Conservation (phyloP, 352 stramenopile species). For the Phytophthora cryptogea region DNA sequence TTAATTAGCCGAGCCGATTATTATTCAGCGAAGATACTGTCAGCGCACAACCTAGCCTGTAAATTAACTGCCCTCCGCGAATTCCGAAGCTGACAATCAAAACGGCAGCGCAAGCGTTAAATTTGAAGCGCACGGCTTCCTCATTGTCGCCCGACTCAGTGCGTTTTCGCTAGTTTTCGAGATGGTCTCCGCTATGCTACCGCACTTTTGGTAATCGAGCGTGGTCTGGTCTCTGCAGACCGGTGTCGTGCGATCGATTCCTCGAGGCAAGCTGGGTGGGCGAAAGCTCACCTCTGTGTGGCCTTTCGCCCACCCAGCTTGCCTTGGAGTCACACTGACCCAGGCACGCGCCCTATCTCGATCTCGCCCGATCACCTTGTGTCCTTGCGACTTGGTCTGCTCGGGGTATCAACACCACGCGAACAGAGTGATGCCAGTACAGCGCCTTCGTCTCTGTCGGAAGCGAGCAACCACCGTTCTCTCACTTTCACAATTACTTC, state of each 20-base stretch:
- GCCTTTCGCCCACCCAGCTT: constrained; percentile 1
- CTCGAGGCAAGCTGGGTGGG: constrained; percentile 6
- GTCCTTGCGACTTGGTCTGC: constrained; percentile 5
- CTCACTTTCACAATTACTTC: not conserved
- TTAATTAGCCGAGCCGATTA: not conserved
- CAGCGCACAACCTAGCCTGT: not conserved
- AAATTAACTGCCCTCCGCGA: not conserved
- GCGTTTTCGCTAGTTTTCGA: not conserved
- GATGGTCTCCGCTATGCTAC: not conserved
- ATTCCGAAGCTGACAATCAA: too few species aligned
- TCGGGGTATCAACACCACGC: constrained; percentile 6
- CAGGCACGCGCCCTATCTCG: constrained; percentile 1
- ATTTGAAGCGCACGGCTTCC: too few species aligned
- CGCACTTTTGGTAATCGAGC: not conserved
- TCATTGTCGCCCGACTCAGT: too few species aligned
- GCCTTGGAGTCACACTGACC: not conserved
- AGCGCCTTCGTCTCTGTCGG: not conserved
- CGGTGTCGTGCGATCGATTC: constrained; percentile 10
- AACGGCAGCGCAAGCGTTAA: too few species aligned
- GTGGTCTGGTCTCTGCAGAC: not conserved
- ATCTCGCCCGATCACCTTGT: constrained; percentile 8
- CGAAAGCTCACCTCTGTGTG: not conserved
- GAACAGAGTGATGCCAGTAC: not conserved
- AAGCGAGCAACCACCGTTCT: not conserved
- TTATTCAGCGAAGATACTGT: not conserved